Conservation (phyloP, 75 land plant species). For the Selaginella moellendorffii region DNA sequence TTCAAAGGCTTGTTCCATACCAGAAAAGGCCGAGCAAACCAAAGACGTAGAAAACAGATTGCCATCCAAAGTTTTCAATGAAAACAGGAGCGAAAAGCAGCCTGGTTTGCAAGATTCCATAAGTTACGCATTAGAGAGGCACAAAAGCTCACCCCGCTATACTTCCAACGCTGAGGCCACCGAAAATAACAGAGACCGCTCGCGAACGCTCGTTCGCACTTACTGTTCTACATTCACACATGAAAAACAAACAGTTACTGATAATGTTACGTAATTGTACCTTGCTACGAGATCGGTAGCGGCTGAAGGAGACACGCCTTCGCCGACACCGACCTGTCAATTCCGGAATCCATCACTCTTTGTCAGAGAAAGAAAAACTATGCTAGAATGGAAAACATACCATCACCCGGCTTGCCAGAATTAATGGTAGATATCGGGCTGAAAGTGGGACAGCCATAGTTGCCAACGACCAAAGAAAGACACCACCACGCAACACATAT, state of each 20-base stretch:
- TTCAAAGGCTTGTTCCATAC: no score
- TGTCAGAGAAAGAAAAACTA: background rate
- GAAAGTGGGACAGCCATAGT: slow-evolving; percentile 65
- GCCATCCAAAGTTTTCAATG: slow-evolving; percentile 86
- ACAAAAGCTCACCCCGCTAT: slow-evolving; percentile 53
- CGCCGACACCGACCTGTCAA: slow-evolving; percentile 93
- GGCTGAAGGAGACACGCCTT: slow-evolving; percentile 99
- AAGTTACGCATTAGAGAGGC: background rate
- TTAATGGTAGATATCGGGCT: slow-evolving; percentile 66
- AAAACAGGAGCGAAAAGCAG: slow-evolving; percentile 71
- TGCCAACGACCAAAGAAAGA: slow-evolving; percentile 83
- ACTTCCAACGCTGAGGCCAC: slow-evolving; percentile 92
- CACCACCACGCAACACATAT: slow-evolving; percentile 67
- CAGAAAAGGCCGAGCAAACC: slow-evolving; percentile 70
- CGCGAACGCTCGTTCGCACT: slow-evolving; percentile 79
- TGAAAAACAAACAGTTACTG: background rate
- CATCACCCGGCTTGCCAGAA: slow-evolving; percentile 68
- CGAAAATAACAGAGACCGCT: slow-evolving; percentile 86
- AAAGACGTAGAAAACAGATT: slow-evolving; percentile 86
- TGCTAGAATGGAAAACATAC: slow-evolving; percentile 24
- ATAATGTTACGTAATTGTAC: slow-evolving; percentile 16
- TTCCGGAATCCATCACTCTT: background rate
- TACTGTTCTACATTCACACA: slow-evolving; percentile 37
- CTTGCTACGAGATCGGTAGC: slow-evolving; percentile 99
- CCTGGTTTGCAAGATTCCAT: slow-evolving; percentile 42